Evolutionary conservation across 139 green algal species (phyloP).

Genomic region (Auxenochlorella pyrenoidosa): DNA sequence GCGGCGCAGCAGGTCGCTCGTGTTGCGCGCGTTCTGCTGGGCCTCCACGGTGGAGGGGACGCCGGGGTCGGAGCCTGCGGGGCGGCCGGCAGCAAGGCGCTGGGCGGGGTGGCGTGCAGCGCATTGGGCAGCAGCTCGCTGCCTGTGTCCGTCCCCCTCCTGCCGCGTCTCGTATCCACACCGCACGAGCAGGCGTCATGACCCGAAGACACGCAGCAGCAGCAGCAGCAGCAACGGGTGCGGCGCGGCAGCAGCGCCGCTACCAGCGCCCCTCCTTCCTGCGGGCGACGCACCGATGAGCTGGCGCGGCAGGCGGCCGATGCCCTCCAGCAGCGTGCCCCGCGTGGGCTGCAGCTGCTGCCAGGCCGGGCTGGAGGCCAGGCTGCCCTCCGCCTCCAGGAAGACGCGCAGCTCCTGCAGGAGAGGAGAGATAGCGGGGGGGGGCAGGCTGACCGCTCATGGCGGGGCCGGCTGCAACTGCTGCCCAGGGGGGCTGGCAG

Average conservation of each 20-base stretch:
- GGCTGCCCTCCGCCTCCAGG: slow-evolving; percentile 77
- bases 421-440: neutral
- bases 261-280: too few relatives aligned
- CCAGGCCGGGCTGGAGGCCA: slow-evolving; percentile 70
- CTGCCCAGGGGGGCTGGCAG: neutral
- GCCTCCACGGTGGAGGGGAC: slow-evolving; percentile 74
- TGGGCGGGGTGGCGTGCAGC: neutral
- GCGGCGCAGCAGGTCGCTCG: slow-evolving; percentile 73
- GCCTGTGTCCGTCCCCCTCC: too few relatives aligned
- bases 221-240: neutral
- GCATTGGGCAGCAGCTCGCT: neutral
- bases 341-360: slow-evolving; percentile 63
- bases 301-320: slow-evolving; percentile 75
- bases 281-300: slow-evolving; percentile 58
- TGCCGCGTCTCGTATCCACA: too few relatives aligned
- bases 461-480: neutral
- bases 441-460: neutral
- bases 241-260: neutral
- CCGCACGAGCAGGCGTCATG: too few relatives aligned
- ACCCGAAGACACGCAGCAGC: too few relatives aligned
- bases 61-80: slow-evolving; percentile 55
- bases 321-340: slow-evolving; percentile 76
- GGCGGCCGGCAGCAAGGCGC: too few relatives aligned
- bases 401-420: slow-evolving; percentile 86
- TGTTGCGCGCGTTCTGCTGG: slow-evolving; percentile 62